These are phyloP conservation scores for Lentinula lateritia DNA, from an alignment of 768 basidiomycete genomes.

Conservation along the genomic window DNA sequence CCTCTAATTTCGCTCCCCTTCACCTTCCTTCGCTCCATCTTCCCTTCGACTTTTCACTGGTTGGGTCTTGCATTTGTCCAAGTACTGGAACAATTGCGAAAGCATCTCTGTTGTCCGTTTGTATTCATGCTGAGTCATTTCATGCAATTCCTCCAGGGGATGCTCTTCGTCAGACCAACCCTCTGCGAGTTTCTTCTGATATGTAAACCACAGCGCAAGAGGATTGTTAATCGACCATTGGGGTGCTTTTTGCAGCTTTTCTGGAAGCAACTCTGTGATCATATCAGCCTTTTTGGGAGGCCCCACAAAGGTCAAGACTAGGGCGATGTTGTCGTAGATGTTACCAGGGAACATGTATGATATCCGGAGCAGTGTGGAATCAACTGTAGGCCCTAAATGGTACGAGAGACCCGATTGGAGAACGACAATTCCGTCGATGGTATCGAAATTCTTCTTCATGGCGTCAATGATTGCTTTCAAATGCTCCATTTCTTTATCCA, in stretches of 20 bases:
- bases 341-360: slow-evolving; percentile 18
- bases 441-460: slow-evolving; percentile 13
- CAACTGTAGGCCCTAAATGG: slow-evolving; percentile 15
- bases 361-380: slow-evolving; percentile 17
- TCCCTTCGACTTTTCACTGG: background rate
- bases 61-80: slow-evolving; percentile 11
- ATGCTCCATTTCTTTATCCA: slow-evolving; percentile 17
- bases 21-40: no score
- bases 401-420: slow-evolving; percentile 17
- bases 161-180: background rate
- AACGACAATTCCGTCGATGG: slow-evolving; percentile 19
- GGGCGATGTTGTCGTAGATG: slow-evolving; percentile 18
- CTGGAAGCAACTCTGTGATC: slow-evolving; percentile 11
- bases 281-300: slow-evolving; percentile 13
- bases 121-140: background rate
- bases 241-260: slow-evolving; percentile 5
- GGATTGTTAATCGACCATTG: slow-evolving; percentile 12
- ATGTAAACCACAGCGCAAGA: slow-evolving; percentile 7
- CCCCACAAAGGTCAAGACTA: slow-evolving; percentile 16
- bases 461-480: slow-evolving; percentile 16
- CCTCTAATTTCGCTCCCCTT: no score
- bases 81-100: slow-evolving; percentile 9
- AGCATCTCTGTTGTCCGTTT: slow-evolving; percentile 6
- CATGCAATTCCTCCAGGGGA: background rate
- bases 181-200: background rate